A percentile compares a stretch with the other conserved stretches of the same genome.
Conservation (phyloP, 1,284 basidiomycete species). For the Irpex rosettiformis region DNA sequence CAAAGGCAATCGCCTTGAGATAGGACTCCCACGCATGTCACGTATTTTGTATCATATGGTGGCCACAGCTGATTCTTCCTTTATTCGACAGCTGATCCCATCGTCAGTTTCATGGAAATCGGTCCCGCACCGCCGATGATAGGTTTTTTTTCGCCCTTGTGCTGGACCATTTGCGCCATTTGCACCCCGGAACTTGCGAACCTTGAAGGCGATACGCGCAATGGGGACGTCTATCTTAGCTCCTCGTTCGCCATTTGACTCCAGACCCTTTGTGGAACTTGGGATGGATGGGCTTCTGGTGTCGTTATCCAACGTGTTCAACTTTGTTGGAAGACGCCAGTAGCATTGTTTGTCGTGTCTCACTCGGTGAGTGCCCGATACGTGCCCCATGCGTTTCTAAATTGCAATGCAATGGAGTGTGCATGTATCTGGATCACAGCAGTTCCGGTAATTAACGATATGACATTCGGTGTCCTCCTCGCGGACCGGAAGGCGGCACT, state of each 20-base stretch:
- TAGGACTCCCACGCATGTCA: constrained; percentile 14
- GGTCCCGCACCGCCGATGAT: not conserved
- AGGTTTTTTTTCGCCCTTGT: not conserved
- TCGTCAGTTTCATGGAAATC: constrained; percentile 8
- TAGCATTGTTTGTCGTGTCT: not conserved
- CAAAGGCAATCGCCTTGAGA: constrained; percentile 3
- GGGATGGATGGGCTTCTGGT: not conserved
- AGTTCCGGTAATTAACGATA: constrained; percentile 9
- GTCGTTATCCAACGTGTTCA: not conserved
- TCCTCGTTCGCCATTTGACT: not conserved
- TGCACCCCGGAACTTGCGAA: not conserved
- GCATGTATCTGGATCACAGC: not conserved
- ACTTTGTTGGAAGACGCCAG: not conserved
- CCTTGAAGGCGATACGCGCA: not conserved
- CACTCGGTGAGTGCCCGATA: not conserved
- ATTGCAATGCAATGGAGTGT: not conserved
- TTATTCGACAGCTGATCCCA: constrained; percentile 13
- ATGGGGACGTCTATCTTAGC: not conserved
- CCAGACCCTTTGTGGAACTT: not conserved
- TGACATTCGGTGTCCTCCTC: constrained; percentile 10
- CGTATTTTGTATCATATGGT: constrained; percentile 9
- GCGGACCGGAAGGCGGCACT: constrained; percentile 7
- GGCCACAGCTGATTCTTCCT: constrained; percentile 2
- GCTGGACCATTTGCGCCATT: not conserved
- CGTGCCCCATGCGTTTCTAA: not conserved